phyloP scores from a whole-genome alignment of 1,284 basidiomycete species.

The Ustilago hordei region DNA sequence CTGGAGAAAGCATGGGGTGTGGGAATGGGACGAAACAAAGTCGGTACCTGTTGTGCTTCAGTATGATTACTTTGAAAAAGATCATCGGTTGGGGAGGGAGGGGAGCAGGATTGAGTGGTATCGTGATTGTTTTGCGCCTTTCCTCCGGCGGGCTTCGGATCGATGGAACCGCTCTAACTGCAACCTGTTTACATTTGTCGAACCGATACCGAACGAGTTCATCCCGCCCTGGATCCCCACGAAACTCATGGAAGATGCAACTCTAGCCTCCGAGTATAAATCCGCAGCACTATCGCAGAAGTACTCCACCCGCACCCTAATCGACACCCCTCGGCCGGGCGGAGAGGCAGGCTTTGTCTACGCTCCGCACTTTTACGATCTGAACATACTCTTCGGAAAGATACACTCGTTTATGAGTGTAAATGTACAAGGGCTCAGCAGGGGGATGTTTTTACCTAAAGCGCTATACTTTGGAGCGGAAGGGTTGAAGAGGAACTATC shows the following conservation, averaged over 20 bases:
- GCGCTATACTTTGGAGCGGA: constrained; percentile 62
- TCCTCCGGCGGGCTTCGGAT: constrained; percentile 47
- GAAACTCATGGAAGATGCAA: constrained; percentile 19
- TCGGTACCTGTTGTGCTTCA: constrained; percentile 80
- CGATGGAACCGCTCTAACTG: constrained; percentile 27
- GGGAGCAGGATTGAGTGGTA: constrained; percentile 64
- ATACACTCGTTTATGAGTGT: constrained; percentile 57
- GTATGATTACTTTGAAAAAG: constrained; percentile 84
- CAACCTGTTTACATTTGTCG: constrained; percentile 47
- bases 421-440: constrained; percentile 65
- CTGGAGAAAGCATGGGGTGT: constrained; percentile 93
- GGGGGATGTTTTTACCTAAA: constrained; percentile 60
- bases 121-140: constrained; percentile 65
- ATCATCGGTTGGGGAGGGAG: constrained; percentile 47
- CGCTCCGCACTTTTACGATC: constrained; percentile 68
- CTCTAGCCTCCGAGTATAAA: constrained; percentile 20
- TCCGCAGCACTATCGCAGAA: constrained; percentile 35
- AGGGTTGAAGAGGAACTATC: constrained; percentile 57
- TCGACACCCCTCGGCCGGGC: constrained; percentile 52
- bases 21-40: constrained; percentile 84
- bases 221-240: constrained; percentile 60
- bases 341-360: constrained; percentile 52
- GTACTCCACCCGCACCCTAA: constrained; percentile 45
- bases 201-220: constrained; percentile 69
- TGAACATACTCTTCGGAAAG: constrained; percentile 67